Evolutionary conservation across 306 rosid genomes (phyloP).

Genomic region (Cicer bijugum): DNA sequence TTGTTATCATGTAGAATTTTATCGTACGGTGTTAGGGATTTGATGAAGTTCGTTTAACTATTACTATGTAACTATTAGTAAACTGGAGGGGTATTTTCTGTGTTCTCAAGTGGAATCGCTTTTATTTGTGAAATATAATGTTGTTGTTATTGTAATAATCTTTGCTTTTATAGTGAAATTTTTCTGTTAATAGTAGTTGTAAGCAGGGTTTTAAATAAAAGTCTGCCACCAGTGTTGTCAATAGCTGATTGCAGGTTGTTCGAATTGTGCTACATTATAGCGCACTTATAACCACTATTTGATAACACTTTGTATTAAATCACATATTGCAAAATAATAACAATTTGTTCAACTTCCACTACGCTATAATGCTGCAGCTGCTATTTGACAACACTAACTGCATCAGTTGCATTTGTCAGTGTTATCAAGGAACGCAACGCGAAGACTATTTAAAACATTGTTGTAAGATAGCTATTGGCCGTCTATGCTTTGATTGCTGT

Average conservation of each 20-base stretch:
- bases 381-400: not conserved
- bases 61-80: not conserved
- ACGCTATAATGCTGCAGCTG: not conserved
- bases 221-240: not conserved
- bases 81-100: not conserved
- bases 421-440: not conserved
- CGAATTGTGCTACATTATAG: not conserved
- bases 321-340: too few species aligned
- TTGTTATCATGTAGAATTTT: not conserved
- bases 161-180: not conserved
- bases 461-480: not conserved
- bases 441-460: not conserved
- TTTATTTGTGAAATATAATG: slow-evolving; percentile 1
- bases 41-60: not conserved
- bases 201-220: not conserved
- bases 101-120: not conserved
- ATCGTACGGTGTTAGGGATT: slow-evolving; percentile 18
- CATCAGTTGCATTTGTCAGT: not conserved
- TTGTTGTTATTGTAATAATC: not conserved
- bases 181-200: not conserved
- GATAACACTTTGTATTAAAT: not conserved
- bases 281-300: not conserved
- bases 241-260: not conserved
- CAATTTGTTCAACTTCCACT: not conserved
- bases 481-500: not conserved